Percentiles rank a stretch among this genome's conserved stretches.
Evolutionary conservation across 352 stramenopile species (phyloP).

Genomic region (Globisporangium orthogonon): DNA sequence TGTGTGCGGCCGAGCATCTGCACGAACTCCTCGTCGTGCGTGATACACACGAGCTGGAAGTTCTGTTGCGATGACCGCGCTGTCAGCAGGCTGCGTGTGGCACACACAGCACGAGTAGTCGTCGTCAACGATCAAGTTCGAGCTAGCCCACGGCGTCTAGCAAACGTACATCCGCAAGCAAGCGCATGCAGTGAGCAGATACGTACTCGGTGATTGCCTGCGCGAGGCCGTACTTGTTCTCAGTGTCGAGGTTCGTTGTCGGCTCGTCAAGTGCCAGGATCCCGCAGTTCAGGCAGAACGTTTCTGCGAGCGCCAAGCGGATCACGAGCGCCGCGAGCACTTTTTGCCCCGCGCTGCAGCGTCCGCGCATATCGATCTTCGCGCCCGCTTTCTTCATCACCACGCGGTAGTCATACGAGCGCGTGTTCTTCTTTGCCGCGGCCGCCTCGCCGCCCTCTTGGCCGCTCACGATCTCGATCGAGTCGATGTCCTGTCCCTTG

Average conservation of each 20-base stretch:
- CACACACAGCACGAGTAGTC: conserved; percentile 9
- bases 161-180: neutral
- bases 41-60: conserved; percentile 99
- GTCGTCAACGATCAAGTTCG: neutral
- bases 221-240: conserved; percentile 94
- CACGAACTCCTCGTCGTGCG: conserved; percentile 97
- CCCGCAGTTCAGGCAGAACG: conserved; percentile 98
- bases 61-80: conserved; percentile 93
- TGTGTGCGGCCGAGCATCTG: conserved; percentile 84
- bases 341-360: conserved; percentile 98
- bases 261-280: conserved; percentile 98
- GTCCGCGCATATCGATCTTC: conserved; percentile 97
- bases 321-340: conserved; percentile 95
- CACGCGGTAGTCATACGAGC: conserved; percentile 98
- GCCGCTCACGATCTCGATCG: conserved; percentile 96
- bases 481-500: conserved; percentile 99
- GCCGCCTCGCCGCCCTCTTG: conserved; percentile 65
- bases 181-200: neutral
- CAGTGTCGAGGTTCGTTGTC: conserved; percentile 96
- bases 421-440: conserved; percentile 31
- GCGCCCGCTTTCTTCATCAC: conserved; percentile 97
- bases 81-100: conserved; percentile 87
- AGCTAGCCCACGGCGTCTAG: no score
- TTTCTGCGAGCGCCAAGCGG: conserved; percentile 96
- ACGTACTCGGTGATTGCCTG: conserved; percentile 86